Base-by-base conservation (phyloP, 1,284 basidiomycete genomes). In the Irpex sp. region DNA sequence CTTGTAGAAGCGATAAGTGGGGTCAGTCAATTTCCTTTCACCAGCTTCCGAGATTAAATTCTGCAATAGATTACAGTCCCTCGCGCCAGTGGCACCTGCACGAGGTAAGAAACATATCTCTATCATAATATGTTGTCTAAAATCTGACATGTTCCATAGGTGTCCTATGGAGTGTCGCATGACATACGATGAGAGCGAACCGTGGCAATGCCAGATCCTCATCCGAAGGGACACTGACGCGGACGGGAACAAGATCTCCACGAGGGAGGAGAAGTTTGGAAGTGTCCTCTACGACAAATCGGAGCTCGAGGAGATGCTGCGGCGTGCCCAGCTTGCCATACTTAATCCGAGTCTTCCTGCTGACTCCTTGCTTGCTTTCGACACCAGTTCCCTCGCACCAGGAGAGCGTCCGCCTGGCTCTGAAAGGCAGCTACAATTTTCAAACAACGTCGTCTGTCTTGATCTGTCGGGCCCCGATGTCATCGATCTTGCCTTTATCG, bases 1-100 rank as follows among this genome's bases (percentile, higher is more conserved):
- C 76, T 92, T 1, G 89, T 92, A 9, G 89, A 92, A 67, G 81
- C 87, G 0, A 89, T 92, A 37, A 89, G 86, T 15, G 88, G 87
- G 0, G 67, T 68, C 49, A 17, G 66, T 61, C 26, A 15, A 43
- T 39, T 37, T 26, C 21, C n/a, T 51, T 15, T 36, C 39, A 11
- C 15, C 2, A 11, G 15, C 39, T 15, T 43, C 39, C n/a, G 19
- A 19, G 17, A n/a, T 37, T 17, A 26, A 17, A 19, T 15, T 59
- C 17, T 33, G 53, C 31, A 17, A 51, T 11, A 68, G 67, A 83
- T 92, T 58, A 88, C 81, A 0, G 75, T 92, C 0, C 89, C 89
- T 15, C 82, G 89, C 4, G 85, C 86, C 2, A 73, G 77, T 17
- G 84, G 84, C 0, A 86, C 85, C 0, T 93, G 90, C 65, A 93